A percentile compares a stretch with the other conserved stretches of the same genome.
Conservation (phyloP, 495 filamentous ascomycete genomes). For the Lichenothelia convexa region DNA sequence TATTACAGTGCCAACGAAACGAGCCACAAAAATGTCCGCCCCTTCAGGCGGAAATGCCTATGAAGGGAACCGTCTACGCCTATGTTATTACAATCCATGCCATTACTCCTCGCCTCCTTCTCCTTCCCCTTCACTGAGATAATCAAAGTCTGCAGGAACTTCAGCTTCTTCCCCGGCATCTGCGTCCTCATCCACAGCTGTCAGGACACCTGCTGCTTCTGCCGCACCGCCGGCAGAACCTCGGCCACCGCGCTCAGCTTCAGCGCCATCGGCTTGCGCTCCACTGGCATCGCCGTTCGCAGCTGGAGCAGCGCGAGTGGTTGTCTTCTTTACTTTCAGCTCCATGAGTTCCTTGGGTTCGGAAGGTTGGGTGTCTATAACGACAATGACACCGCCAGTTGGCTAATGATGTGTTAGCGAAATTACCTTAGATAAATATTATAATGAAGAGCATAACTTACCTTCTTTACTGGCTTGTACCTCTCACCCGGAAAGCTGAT, state of each 20-base stretch:
- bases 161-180: conserved; percentile 70
- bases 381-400: conserved; percentile 80
- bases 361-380: conserved; percentile 66
- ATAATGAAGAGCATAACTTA: conserved; percentile 23
- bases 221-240: conserved; percentile 35
- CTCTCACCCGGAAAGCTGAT: conserved; percentile 73
- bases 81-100: no score
- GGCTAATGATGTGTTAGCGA: conserved; percentile 43
- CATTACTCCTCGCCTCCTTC: conserved; percentile 23
- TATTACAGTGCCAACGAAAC: no score
- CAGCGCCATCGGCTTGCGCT: conserved; percentile 9
- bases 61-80: no score
- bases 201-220: conserved; percentile 63
- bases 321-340: conserved; percentile 67
- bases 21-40: no score
- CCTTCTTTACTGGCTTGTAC: conserved; percentile 92
- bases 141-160: conserved; percentile 67
- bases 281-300: conserved; percentile 19
- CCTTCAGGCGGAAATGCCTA: no score
- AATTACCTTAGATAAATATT: conserved; percentile 2
- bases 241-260: conserved; percentile 14
- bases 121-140: conserved; percentile 57
- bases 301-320: conserved; percentile 23
- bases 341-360: conserved; percentile 67
- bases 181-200: conserved; percentile 69